Percentiles rank a stretch among this genome's conserved stretches.
Conservation (phyloP, 805 yeast genomes). For the Maudiozyma saulgeensis region DNA sequence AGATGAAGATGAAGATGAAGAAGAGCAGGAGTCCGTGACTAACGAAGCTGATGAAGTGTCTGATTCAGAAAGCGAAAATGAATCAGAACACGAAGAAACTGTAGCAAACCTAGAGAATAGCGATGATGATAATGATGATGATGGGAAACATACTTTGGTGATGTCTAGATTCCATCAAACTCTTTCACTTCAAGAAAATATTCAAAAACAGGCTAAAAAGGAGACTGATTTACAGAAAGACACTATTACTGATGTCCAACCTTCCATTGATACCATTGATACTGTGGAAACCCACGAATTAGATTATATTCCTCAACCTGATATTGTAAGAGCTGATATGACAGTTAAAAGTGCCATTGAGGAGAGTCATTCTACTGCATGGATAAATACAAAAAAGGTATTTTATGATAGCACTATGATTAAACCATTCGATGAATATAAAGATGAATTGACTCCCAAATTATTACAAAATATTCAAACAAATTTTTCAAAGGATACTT, state of each 20-base stretch:
- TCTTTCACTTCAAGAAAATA: constrained; percentile 25
- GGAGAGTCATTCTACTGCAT: constrained; percentile 33
- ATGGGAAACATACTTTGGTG: constrained; percentile 39
- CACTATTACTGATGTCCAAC: background rate
- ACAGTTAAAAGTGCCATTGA: constrained; percentile 3
- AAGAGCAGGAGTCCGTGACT: constrained; percentile 1
- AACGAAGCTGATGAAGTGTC: constrained; percentile 1
- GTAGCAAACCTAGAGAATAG: constrained; percentile 3
- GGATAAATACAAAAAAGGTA: constrained; percentile 23
- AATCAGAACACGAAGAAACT: background rate
- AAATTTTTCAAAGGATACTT: constrained; percentile 20
- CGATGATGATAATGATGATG: background rate
- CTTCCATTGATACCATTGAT: constrained; percentile 13
- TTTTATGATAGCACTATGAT: constrained; percentile 22
- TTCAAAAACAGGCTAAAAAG: constrained; percentile 12
- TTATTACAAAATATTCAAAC: constrained; percentile 25
- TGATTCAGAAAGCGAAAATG: background rate
- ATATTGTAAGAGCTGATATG: constrained; percentile 28
- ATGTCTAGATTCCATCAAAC: constrained; percentile 45
- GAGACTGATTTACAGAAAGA: background rate
- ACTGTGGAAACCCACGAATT: constrained; percentile 32
- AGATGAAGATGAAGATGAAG: constrained; percentile 6
- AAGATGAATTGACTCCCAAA: constrained; percentile 19
- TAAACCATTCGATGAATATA: constrained; percentile 15
- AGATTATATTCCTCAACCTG: constrained; percentile 82